These are phyloP conservation scores for Mycocentrospora acerina DNA, from an alignment of 2,329 filamentous ascomycete genomes.

Conservation along the genomic window DNA sequence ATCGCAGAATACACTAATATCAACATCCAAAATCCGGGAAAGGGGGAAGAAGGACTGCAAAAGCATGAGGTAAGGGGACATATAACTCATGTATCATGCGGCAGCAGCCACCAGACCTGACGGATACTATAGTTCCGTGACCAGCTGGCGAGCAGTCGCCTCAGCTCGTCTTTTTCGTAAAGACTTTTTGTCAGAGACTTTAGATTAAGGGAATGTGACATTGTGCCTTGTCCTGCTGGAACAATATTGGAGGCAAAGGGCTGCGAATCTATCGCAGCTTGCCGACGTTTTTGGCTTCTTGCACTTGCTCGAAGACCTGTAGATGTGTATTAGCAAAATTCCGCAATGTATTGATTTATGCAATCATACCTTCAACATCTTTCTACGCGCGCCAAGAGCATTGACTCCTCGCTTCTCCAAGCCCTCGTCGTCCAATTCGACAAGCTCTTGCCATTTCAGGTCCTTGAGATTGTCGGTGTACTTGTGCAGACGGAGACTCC, in stretches of 20 bases:
- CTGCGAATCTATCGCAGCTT: conserved; percentile 35
- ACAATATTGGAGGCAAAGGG: too few relatives aligned
- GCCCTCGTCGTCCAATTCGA: conserved; percentile 90
- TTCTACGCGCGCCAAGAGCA: conserved; percentile 88
- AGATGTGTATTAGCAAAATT: conserved; percentile 35
- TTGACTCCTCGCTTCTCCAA: conserved; percentile 93
- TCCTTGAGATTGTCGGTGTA: conserved; percentile 99
- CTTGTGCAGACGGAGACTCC: conserved; percentile 93
- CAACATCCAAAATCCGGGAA: too few relatives aligned
- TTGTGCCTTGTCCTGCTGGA: too few relatives aligned
- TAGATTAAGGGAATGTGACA: too few relatives aligned
- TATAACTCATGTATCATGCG: too few relatives aligned
- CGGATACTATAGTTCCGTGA: not conserved
- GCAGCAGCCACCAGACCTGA: too few relatives aligned
- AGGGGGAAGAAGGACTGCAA: too few relatives aligned
- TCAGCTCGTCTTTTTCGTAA: too few relatives aligned
- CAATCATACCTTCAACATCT: conserved; percentile 87
- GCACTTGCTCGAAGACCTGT: conserved; percentile 91
- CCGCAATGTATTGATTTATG: too few relatives aligned
- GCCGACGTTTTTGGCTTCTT: conserved; percentile 56
- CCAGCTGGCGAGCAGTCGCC: conserved; percentile 1
- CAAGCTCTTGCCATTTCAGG: conserved; percentile 90
- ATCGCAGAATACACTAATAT: too few relatives aligned
- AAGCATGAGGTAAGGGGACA: too few relatives aligned
- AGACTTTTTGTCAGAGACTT: too few relatives aligned